Evolutionary conservation across 2,329 filamentous ascomycete species (phyloP), one percentile per base, ranked within the genome.

Genomic region (Microascus cirrosus): DNA sequence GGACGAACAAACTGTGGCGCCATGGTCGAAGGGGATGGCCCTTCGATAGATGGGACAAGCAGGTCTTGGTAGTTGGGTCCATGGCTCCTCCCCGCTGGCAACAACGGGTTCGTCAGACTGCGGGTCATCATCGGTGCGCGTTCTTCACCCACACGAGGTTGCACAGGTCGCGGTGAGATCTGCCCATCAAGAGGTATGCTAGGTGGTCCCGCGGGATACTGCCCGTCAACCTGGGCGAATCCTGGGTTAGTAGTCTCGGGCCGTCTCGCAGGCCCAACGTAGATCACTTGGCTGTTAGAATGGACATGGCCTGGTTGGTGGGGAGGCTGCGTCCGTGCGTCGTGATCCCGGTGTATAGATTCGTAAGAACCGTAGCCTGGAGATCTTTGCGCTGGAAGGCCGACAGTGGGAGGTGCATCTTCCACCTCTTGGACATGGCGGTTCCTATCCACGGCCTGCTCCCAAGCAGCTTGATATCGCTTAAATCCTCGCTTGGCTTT

Each of bases 391-490:
- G 42, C 28, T 36, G 56, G 22, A 4, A 48, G 20, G 34, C 24
- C 51, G 18, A 22, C 32, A 32, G 34, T 8, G 12, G 22, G 56
- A 8, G 32, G 56, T 51, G 45, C 45, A 11, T 22, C 20, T 24
- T 20, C 45, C 3, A 18, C n/a, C 12, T 22, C 12, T 12, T 58
- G 28, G 20, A 35, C 56, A n/a, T 58, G 57, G 34, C 57, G 57
- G 18, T 32, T 55, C 18, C 57, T 20, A 24, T 55, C 51, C 53
- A 59, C 53, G 45, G 57, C 57, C 22, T 59, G 39, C 10, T 59
- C 57, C 57, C 57, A 59, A 28, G 57, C 57, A 12, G 57, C 57
- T 52, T 59, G 57, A 42, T 59, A 59, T 45, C 57, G 53, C 8
- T 28, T 24, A 45, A 59, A 59, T 13, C 57, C 57, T 6, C 53